These are phyloP conservation scores for Mycena belliarum DNA, from an alignment of 768 basidiomycete species.

Conservation along the genomic window DNA sequence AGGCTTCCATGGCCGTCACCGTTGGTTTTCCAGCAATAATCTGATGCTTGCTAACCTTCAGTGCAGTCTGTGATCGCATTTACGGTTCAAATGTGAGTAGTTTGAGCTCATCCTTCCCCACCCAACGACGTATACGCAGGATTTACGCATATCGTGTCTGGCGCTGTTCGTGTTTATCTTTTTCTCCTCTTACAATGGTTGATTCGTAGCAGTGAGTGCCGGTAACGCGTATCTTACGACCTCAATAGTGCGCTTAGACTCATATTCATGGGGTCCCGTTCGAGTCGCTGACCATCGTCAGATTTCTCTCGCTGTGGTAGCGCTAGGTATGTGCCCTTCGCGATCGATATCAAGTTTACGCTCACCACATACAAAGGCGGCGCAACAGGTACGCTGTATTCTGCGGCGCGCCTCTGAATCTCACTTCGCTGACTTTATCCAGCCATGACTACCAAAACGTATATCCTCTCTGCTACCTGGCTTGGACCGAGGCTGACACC, in stretches of 20 bases:
- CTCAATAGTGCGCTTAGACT: conserved; percentile 26
- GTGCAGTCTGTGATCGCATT: conserved; percentile 35
- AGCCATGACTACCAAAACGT: conserved; percentile 37
- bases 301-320: conserved; percentile 13
- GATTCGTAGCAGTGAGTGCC: conserved; percentile 30
- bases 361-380: conserved; percentile 5
- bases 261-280: too few species aligned
- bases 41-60: too few species aligned
- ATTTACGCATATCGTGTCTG: conserved; percentile 39
- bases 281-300: neutral
- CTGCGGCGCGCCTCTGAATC: neutral
- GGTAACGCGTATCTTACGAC: conserved; percentile 30
- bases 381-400: conserved; percentile 3
- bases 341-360: too few species aligned
- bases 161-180: conserved; percentile 29
- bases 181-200: neutral
- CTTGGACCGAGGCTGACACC: neutral
- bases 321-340: conserved; percentile 3
- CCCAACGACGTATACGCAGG: conserved; percentile 18
- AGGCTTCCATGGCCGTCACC: conserved; percentile 39
- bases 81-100: conserved; percentile 34
- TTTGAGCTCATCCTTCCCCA: neutral
- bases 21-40: conserved; percentile 16
- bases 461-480: neutral
- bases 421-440: neutral